These are phyloP conservation scores for Xylaria arbuscula DNA, from an alignment of 2,329 filamentous ascomycete genomes.

Conservation along the genomic window DNA sequence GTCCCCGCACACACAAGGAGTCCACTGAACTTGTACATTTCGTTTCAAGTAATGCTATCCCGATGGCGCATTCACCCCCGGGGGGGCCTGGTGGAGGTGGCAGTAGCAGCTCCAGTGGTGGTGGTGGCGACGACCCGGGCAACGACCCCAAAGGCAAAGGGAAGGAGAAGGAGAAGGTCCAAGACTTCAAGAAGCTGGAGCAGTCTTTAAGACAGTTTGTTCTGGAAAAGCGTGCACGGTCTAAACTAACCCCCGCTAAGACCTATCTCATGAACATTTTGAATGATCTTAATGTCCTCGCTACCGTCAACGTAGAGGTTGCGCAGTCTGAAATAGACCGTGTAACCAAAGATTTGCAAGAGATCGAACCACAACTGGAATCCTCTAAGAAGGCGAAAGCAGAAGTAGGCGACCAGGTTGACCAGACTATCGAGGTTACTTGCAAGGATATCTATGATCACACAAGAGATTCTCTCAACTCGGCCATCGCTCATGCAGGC, in stretches of 20 bases:
- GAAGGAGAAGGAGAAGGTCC: constrained; percentile 87
- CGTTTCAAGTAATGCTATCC: constrained; percentile 95
- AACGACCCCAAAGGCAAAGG: constrained; percentile 79
- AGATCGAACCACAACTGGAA: constrained; percentile 87
- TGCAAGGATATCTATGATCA: constrained; percentile 88
- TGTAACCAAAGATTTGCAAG: constrained; percentile 80
- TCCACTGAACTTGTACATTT: constrained; percentile 94
- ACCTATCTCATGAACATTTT: constrained; percentile 96
- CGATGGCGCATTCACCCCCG: constrained; percentile 70
- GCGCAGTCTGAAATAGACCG: constrained; percentile 86
- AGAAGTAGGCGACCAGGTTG: constrained; percentile 84
- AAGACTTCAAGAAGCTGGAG: constrained; percentile 91
- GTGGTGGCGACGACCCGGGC: constrained; percentile 65
- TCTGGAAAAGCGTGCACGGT: constrained; percentile 92
- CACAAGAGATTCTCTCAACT: constrained; percentile 78
- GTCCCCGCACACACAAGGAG: constrained; percentile 92
- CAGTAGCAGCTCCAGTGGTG: constrained; percentile 64
- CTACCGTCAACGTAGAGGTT: constrained; percentile 87
- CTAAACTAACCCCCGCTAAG: constrained; percentile 93
- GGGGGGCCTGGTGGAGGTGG: constrained; percentile 66
- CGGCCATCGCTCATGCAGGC: constrained; percentile 81
- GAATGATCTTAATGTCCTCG: constrained; percentile 84
- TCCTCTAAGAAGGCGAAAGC: constrained; percentile 82
- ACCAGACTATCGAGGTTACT: constrained; percentile 83
- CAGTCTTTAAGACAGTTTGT: constrained; percentile 91